Percentiles rank a stretch among this genome's conserved stretches.
These are phyloP conservation scores for Suaeda aralocaspica DNA, from an alignment of 148 eudicot genomes.

Conservation along the genomic window DNA sequence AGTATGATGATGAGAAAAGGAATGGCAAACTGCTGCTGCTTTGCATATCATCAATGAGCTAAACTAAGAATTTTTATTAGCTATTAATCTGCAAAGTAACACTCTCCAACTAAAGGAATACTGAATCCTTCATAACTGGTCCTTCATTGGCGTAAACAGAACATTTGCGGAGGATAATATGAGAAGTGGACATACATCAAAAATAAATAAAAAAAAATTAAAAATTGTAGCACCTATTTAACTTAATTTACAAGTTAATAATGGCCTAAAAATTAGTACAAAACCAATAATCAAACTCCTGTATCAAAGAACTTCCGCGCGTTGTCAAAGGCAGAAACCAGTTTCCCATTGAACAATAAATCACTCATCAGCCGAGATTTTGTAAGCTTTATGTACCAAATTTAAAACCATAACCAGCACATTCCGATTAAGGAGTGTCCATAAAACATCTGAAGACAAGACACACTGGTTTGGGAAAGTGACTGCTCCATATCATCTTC, in stretches of 20 bases:
- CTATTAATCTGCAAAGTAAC: neutral
- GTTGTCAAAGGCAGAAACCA: neutral
- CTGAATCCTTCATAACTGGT: neutral
- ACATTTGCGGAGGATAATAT: neutral
- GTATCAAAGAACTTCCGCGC: conserved; percentile 2
- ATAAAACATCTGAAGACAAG: conserved; percentile 1
- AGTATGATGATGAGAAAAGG: too few species aligned
- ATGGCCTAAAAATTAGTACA: conserved; percentile 10
- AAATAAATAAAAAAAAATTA: neutral
- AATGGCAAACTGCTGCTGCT: too few species aligned
- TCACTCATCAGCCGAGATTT: conserved; percentile 6
- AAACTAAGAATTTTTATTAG: too few species aligned
- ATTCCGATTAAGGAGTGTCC: neutral
- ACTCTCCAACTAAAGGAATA: neutral
- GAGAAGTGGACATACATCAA: neutral
- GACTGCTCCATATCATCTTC: neutral
- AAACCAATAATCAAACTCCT: conserved; percentile 7
- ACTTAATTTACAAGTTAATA: conserved; percentile 21
- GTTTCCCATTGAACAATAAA: neutral
- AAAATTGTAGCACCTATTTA: neutral
- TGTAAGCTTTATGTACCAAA: neutral
- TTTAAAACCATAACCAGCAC: neutral
- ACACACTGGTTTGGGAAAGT: neutral
- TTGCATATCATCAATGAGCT: too few species aligned
- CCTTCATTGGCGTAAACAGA: neutral